phyloP scores from a whole-genome alignment of 495 filamentous ascomycete genomes.

The Daldinia bambusicola region DNA sequence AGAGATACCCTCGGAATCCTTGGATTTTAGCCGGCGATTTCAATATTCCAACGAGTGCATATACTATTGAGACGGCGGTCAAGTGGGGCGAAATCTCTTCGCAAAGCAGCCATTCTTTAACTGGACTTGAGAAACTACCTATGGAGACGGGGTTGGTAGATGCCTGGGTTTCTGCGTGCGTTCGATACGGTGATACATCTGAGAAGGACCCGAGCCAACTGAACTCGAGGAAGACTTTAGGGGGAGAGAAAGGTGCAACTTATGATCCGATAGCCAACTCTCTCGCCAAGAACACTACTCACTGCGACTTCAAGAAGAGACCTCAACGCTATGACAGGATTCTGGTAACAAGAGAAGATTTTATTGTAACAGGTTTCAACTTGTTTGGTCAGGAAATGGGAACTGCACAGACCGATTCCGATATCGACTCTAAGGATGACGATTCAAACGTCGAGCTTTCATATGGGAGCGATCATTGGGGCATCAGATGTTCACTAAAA shows the following conservation, averaged over 20 bases:
- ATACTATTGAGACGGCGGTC: constrained; percentile 60
- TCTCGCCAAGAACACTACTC: constrained; percentile 57
- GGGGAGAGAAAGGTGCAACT: constrained; percentile 67
- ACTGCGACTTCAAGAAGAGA: constrained; percentile 54
- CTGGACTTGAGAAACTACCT: constrained; percentile 50
- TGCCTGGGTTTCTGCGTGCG: constrained; percentile 54
- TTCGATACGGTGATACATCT: constrained; percentile 46
- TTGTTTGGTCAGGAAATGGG: constrained; percentile 56
- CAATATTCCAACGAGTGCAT: constrained; percentile 64
- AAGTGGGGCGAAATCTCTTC: constrained; percentile 56
- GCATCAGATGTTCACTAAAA: constrained; percentile 57
- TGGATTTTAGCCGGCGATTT: constrained; percentile 69
- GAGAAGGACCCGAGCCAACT: constrained; percentile 36
- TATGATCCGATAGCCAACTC: constrained; percentile 64
- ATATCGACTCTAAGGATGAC: neutral
- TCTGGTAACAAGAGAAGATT: constrained; percentile 54
- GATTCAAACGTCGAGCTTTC: constrained; percentile 12
- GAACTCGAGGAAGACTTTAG: constrained; percentile 38
- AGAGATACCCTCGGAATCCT: constrained; percentile 48
- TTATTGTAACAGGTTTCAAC: constrained; percentile 55
- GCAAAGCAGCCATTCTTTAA: constrained; percentile 47
- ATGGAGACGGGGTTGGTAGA: constrained; percentile 53
- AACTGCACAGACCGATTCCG: neutral
- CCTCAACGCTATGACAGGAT: constrained; percentile 70
- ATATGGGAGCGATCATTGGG: constrained; percentile 68